Percentiles rank a stretch among this genome's conserved stretches.
phyloP scores from a whole-genome alignment of 768 basidiomycete genomes.

The Pholiota molesta region DNA sequence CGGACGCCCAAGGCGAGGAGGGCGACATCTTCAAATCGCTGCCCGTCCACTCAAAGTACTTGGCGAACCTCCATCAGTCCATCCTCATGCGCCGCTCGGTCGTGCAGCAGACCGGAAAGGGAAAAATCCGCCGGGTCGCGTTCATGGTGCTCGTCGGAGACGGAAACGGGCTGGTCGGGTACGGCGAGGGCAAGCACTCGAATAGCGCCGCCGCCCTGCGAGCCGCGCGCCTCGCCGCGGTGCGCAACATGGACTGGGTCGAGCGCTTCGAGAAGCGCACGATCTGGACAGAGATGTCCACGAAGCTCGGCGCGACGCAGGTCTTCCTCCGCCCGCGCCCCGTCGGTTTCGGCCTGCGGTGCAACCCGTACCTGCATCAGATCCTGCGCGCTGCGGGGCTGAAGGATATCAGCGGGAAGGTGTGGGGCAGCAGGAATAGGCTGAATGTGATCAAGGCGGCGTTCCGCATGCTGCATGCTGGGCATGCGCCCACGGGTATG shows the following conservation, averaged over 20 bases:
- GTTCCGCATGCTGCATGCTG: slow-evolving; percentile 83
- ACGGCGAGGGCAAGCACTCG: slow-evolving; percentile 78
- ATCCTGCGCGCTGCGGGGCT: slow-evolving; percentile 93
- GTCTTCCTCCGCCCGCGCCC: slow-evolving; percentile 82
- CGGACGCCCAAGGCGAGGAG: slow-evolving; percentile 34
- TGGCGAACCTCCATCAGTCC: slow-evolving; percentile 38
- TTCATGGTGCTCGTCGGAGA: slow-evolving; percentile 78
- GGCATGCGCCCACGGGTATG: slow-evolving; percentile 77
- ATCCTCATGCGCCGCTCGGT: slow-evolving; percentile 59
- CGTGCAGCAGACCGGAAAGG: slow-evolving; percentile 92
- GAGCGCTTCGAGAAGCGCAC: slow-evolving; percentile 94
- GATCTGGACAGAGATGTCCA: slow-evolving; percentile 88
- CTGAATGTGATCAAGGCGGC: slow-evolving; percentile 86
- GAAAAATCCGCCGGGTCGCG: slow-evolving; percentile 72
- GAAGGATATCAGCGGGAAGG: slow-evolving; percentile 93
- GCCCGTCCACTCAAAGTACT: slow-evolving; percentile 25
- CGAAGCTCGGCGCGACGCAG: slow-evolving; percentile 83
- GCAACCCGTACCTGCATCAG: slow-evolving; percentile 87
- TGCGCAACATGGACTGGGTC: slow-evolving; percentile 90
- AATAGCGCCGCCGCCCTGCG: slow-evolving; percentile 56
- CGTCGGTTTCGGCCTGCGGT: slow-evolving; percentile 90
- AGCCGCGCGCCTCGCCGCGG: slow-evolving; percentile 62
- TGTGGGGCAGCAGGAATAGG: slow-evolving; percentile 90
- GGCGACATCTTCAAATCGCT: slow-evolving; percentile 23
- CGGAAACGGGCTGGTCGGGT: slow-evolving; percentile 81